Evolutionary conservation across 129 eudicot genomes (phyloP), one percentile per base, ranked within the genome.

Genomic region (Saussurea involucrata): DNA sequence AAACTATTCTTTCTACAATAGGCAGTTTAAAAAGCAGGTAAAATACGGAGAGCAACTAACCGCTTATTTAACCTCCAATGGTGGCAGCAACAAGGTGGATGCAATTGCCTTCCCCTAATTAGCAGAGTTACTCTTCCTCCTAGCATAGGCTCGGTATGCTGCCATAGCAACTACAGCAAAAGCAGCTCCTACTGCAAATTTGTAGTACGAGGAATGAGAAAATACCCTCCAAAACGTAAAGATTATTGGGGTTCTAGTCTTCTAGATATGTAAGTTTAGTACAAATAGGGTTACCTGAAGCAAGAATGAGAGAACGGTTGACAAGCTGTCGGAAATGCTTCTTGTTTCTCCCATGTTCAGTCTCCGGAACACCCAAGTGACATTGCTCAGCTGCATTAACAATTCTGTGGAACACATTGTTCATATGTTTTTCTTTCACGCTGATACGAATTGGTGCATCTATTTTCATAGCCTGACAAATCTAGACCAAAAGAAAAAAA

Each of bases 111-210:
- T 28, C 73, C 72, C 86, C 89, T 87, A 88, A 75, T 71, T 78
- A 74, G 87, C 61, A 67, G 88, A 78, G 69, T 68, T 69, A 70
- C 71, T 86, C 82, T 87, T 89, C 82, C 88, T 82, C 74, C 79
- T 55, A 81, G 92, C 86, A 82, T 90, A 92, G 27, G 89, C 83
- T 68, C 92, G 87, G 73, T 88, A 92, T 37, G 92, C 94, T 25
- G 90, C 87, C 78, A 90, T 33, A 55, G 89, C 94, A 87, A 92
- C 83, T 40, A 89, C 85, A 8, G 90, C 84, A 72, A 84, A 81
- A 76, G 96, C 94, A 85, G 92, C 89, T 72, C 90, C 93, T 66
- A 92, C 98, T 90, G 96, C 77, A 88, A 72, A 82, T 60, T 73
- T 27, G 40, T 25, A n/a, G 73, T 31, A 32, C 44, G 25, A 72